Percentiles rank a stretch among this genome's conserved stretches.
Conservation (phyloP, 2,329 filamentous ascomycete genomes). For the Colletotrichum musicola region DNA sequence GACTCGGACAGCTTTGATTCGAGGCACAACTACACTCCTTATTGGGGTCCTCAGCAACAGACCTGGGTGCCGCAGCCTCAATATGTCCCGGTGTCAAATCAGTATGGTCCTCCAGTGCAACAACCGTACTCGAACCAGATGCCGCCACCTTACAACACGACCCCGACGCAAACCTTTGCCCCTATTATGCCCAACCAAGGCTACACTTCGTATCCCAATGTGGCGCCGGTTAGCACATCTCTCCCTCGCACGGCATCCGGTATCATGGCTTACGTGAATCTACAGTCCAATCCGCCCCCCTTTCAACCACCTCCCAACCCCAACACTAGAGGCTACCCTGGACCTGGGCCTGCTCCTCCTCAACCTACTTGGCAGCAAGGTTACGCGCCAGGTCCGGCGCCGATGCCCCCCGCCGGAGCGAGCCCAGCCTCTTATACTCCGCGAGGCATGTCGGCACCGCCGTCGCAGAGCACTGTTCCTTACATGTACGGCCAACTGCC, state of each 20-base stretch:
- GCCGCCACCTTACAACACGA: constrained; percentile 57
- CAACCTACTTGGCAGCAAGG: constrained; percentile 54
- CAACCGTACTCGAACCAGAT: constrained; percentile 61
- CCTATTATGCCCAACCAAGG: constrained; percentile 54
- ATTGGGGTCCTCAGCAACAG: constrained; percentile 70
- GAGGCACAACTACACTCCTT: constrained; percentile 77
- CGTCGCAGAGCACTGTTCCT: constrained; percentile 56
- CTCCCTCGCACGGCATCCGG: neutral
- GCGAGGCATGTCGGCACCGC: constrained; percentile 45
- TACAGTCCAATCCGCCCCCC: constrained; percentile 42
- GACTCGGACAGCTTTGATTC: constrained; percentile 76
- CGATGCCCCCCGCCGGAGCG: constrained; percentile 41
- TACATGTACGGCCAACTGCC: constrained; percentile 87
- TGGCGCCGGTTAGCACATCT: constrained; percentile 55
- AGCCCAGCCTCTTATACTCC: constrained; percentile 44
- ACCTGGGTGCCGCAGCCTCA: constrained; percentile 69
- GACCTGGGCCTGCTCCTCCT: constrained; percentile 47
- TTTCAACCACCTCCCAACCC: constrained; percentile 45
- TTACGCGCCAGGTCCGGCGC: constrained; percentile 47
- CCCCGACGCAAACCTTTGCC: constrained; percentile 58
- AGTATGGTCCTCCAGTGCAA: constrained; percentile 55
- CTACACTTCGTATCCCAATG: constrained; percentile 60
- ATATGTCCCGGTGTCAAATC: constrained; percentile 61
- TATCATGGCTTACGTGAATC: constrained; percentile 25
- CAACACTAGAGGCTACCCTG: constrained; percentile 51